Base-by-base conservation (phyloP, 2,329 filamentous ascomycete species). In the Podosphaera fusca region DNA sequence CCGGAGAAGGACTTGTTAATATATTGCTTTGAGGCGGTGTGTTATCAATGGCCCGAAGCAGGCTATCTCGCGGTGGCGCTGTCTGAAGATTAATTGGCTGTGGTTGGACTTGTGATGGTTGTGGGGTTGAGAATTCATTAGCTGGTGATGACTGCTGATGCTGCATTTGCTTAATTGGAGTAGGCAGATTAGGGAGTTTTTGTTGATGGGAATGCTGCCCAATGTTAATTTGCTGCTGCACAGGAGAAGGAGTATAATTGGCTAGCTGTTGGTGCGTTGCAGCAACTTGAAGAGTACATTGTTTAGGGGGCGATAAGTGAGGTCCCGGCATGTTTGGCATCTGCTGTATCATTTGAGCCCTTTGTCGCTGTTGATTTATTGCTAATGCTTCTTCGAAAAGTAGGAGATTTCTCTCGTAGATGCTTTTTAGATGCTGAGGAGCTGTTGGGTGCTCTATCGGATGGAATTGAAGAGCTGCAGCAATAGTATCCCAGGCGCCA, bases 351-450 rank as follows among this genome's bases (percentile, higher is more conserved):
- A 64, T 64, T 31, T 58, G 63, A 31, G 60, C 60, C 56, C 63
- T 64, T 57, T 75, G 74, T 49, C 74, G 71, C 33, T 72, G 73
- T 61, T 73, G 78, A 62, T 78, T 76, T 38, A 74, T 72, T 40
- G 76, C 66, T 72, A 77, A 84, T 1, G 76, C 77, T 59, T 82
- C 78, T 67, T 95, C 89, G 61, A 94, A 95, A 36, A 81, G 77
- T 33, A 77, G 71, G 4, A 95, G 71, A 62, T 89, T 88, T 40
- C 78, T 75, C 63, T 88, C 82, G 68, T 92, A 94, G 5, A 86
- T 75, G 34, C 76, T 74, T 63, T 81, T 80, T 62, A 95, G 68
- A 62, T 92, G 81, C 58, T 78, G 76, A 1, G 80, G 75, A 0
- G 85, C 87, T 8, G 74, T 77, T 1, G 82, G 83, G 57, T 78